Evolutionary conservation across 306 rosid genomes (phyloP), one percentile per base, ranked within the genome.

Genomic region (Parietaria judaica): DNA sequence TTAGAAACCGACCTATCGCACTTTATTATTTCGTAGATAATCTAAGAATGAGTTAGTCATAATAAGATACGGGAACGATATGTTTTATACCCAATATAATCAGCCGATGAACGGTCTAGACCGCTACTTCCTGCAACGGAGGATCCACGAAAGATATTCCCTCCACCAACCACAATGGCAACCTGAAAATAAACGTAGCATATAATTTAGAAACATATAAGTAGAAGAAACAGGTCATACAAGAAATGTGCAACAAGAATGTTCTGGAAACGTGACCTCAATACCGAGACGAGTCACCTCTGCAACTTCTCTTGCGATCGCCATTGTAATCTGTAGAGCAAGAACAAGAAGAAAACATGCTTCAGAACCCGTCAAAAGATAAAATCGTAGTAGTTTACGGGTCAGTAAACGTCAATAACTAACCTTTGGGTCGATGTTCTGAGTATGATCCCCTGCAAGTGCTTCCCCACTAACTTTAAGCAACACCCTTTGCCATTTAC

Each of bases 401-500:
- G 37, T 45, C 3, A 48, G 52, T 64, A 6, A 50, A 56, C 23
- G 37, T 56, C 55, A 47, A 36, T 31, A 68, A 51, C 70, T 37
- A 52, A 92, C 96, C 96, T 92, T 86, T 6, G 99, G 99, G 67
- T 92, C 99, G 74, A 92, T 92, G 69, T 86, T 92, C 81, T 88
- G 90, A 9, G 64, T 36, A 5, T 72, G 79, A 63, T 92, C 99
- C 61, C 99, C 99, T 0, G 94, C 94, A 79, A 92, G 96, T 60
- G 99, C 99, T 83, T 92, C 99, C 35, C 99, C 99, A 3, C 91
- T 84, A 61, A 92, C 99, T 84, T 92, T 92, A 70, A 92, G 99
- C 79, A 92, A 84, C 39, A 92, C 95, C 82, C 99, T 86, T 74
- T 48, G 70, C 99, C 99, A 92, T 75, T 81, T 88, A 67, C 9